Percentiles rank a stretch among this genome's conserved stretches.
Conservation (phyloP, 257 asterid genomes). For the Capsicum rhomboideum region DNA sequence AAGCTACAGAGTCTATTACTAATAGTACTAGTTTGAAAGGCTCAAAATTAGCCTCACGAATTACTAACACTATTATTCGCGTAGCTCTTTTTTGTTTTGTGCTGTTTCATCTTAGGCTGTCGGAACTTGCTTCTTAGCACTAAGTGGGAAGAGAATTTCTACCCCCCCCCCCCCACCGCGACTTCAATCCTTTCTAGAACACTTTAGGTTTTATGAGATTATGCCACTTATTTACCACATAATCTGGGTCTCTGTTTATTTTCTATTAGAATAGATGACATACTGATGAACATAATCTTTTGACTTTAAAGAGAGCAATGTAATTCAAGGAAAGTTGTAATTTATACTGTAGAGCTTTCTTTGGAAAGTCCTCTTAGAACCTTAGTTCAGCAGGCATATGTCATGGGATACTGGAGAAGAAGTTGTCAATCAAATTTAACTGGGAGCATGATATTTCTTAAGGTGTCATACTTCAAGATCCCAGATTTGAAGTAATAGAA, state of each 20-base stretch:
- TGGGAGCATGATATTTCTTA: not conserved
- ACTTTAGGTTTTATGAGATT: not conserved
- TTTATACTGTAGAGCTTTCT: not conserved
- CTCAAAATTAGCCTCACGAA: no score
- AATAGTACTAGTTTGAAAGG: no score
- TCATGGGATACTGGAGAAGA: not conserved
- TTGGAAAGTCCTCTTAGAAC: not conserved
- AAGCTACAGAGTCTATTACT: no score
- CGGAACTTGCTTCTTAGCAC: no score
- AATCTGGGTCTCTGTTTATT: not conserved
- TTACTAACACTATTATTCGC: no score
- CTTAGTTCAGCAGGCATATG: not conserved
- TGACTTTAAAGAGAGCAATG: not conserved
- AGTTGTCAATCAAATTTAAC: not conserved
- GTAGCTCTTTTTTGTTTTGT: no score
- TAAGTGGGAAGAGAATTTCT: no score
- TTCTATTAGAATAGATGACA: not conserved
- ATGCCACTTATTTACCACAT: no score
- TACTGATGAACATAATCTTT: not conserved
- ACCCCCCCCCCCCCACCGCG: no score
- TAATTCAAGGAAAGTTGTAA: not conserved
- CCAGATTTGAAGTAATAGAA: not conserved
- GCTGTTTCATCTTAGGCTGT: no score
- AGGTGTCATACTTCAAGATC: not conserved
- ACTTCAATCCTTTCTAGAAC: not conserved